phyloP scores from a whole-genome alignment of 805 yeast genomes.

The Torulaspora microellipsoides region DNA sequence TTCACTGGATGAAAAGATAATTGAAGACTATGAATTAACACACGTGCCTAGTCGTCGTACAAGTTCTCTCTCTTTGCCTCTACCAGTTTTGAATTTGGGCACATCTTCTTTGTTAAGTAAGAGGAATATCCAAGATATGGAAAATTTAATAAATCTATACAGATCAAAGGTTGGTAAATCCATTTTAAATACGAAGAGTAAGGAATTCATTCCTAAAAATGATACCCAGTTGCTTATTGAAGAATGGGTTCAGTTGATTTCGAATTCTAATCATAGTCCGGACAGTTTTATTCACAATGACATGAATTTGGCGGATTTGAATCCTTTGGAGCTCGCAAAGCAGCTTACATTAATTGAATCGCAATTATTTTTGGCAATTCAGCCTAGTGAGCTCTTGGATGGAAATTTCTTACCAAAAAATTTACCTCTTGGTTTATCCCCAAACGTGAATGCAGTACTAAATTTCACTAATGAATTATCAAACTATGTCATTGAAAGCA shows the following conservation, averaged over 20 bases:
- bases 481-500: constrained; percentile 66
- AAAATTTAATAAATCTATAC: constrained; percentile 48
- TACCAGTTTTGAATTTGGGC: constrained; percentile 30
- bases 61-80: constrained; percentile 36
- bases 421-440: constrained; percentile 53
- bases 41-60: constrained; percentile 35
- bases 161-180: constrained; percentile 27
- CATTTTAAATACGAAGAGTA: not conserved
- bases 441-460: constrained; percentile 57
- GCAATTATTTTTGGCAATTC: constrained; percentile 55
- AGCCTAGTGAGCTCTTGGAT: constrained; percentile 61
- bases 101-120: constrained; percentile 38
- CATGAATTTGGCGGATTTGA: constrained; percentile 40
- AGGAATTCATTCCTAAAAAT: constrained; percentile 4
- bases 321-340: constrained; percentile 71
- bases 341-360: constrained; percentile 73
- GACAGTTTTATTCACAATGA: constrained; percentile 14
- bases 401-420: constrained; percentile 59
- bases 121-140: constrained; percentile 36
- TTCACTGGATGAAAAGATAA: constrained; percentile 43
- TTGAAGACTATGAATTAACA: constrained; percentile 56
- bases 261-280: not conserved
- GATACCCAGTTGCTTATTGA: constrained; percentile 8
- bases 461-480: constrained; percentile 68
- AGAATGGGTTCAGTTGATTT: constrained; percentile 11